Evolutionary conservation across 441 rosid genomes (phyloP).

Genomic region (Brassica balearica): DNA sequence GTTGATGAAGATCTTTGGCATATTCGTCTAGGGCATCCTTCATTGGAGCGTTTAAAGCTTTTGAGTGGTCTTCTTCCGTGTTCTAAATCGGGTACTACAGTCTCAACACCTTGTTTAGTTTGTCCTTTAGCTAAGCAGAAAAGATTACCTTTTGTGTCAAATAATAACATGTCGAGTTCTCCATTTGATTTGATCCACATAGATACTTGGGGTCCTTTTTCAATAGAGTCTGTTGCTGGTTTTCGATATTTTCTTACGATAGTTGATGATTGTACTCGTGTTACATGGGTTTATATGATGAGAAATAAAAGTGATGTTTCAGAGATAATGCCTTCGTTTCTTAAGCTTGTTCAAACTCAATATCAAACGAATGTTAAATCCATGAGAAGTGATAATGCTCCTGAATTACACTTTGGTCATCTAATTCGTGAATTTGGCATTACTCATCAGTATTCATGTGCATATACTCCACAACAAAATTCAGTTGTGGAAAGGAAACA

Average conservation of each 20-base stretch:
- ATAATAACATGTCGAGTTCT: neutral
- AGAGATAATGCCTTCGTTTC: neutral
- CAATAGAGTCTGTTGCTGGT: neutral
- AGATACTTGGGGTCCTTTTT: neutral
- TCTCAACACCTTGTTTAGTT: too few species aligned
- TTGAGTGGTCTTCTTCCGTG: neutral
- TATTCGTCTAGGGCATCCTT: neutral
- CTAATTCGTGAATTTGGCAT: neutral
- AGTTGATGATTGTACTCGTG: too few species aligned
- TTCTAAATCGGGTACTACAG: too few species aligned
- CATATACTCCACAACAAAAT: too few species aligned
- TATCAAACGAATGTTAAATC: neutral
- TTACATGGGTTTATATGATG: too few species aligned
- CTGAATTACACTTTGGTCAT: neutral
- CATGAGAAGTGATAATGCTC: neutral
- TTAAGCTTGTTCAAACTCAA: neutral
- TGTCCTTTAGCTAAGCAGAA: neutral
- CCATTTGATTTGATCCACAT: neutral
- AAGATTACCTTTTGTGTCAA: neutral
- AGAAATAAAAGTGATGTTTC: neutral
- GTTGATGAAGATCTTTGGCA: too few species aligned
- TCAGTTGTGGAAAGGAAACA: too few species aligned
- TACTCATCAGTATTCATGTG: neutral
- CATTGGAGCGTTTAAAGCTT: neutral
- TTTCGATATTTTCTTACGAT: too few species aligned